Evolutionary conservation across 768 basidiomycete genomes (phyloP), one percentile per base, ranked within the genome.

Genomic region (Leccinum subgranulosum): DNA sequence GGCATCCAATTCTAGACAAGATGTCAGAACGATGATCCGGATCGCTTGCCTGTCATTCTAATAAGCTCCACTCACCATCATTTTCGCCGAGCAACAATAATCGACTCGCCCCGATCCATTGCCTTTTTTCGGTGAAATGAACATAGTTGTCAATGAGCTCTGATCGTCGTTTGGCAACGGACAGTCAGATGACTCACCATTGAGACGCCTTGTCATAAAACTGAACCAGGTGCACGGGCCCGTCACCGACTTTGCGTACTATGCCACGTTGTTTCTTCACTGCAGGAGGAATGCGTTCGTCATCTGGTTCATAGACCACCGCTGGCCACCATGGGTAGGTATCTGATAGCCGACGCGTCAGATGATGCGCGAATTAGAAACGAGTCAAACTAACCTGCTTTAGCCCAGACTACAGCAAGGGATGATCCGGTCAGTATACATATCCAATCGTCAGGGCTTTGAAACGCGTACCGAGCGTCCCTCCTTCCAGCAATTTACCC

Each of bases 261-360:
- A 69, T 67, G 47, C 58, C 66, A 8, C 63, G 66, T 36, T 70
- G 62, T 51, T 62, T 73, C 62, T 53, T 72, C 54, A 73, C 55
- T 66, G 69, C 49, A 59, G 63, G 39, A 34, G 88, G 88, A n/a
- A 93, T 79, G 0, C 68, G 69, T 1, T 76, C 70, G 49, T 87
- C 82, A 41, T 85, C 82, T 9, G 81, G 79, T 25, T 86, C 84
- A 52, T 80, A 86, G 15, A 94, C 81, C 9, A 90, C 84, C 9
- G 87, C 94, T 41, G 94, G 91, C 86, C 89, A 96, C 86, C 86
- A 95, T 1, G 94, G 94, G 64, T 78, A 94, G 0, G 85, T 81
- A 34, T 76, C 91, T 92, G n/a, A 23, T 57, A 15, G 27, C 50
- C n/a, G 56, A 10, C n/a, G 56, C 12, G 9, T 66, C 53, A 72